Evolutionary conservation across 768 basidiomycete species (phyloP), one percentile per base, ranked within the genome.

Genomic region (Mycena vulgaris): DNA sequence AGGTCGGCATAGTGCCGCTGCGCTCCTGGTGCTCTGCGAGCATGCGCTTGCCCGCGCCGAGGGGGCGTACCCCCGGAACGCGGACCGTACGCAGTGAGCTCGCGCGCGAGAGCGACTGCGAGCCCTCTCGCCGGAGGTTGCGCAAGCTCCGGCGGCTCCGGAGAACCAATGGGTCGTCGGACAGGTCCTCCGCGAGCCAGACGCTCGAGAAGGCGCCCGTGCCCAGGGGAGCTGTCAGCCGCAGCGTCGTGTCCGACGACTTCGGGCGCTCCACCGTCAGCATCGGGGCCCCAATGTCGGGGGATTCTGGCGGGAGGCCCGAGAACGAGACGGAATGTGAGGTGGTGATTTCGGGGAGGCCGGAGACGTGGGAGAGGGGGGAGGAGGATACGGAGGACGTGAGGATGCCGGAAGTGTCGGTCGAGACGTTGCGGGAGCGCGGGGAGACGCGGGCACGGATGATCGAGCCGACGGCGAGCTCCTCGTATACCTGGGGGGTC

Each of bases 121-220:
- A 76, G 4, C 74, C 76, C 35, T 79, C 77, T 37, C 77, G 65
- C 31, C 76, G 76, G 31, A 86, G 73, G 73, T 85, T 83, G 33
- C 84, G 81, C 65, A 87, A 77, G 64, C 83, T 83, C 60, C 81
- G 81, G 56, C 80, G 83, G 13, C 83, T 83, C 25, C 80, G 78
- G 57, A 85, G 78, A 13, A 84, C 78, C n/a, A 88, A 80, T 3
- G 87, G 83, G 47, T 85, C 80, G 13, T 78, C 79, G 16, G 86
- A 86, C 11, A 87, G 79, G 73, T 89, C 88, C 51, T 86, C 84
- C 2, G 92, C 93, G 9, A 93, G 86, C 91, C 93, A 94, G 17
- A 95, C 93, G 55, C 85, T 86, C 53, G 89, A 91, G 78, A 95
- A 95, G 1, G 92, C 88, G 47, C 93, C 93, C 39, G 89, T 87